Evolutionary conservation across 2,329 filamentous ascomycete species (phyloP), one percentile per base, ranked within the genome.

Genomic region (Colletotrichum cordylinicola): DNA sequence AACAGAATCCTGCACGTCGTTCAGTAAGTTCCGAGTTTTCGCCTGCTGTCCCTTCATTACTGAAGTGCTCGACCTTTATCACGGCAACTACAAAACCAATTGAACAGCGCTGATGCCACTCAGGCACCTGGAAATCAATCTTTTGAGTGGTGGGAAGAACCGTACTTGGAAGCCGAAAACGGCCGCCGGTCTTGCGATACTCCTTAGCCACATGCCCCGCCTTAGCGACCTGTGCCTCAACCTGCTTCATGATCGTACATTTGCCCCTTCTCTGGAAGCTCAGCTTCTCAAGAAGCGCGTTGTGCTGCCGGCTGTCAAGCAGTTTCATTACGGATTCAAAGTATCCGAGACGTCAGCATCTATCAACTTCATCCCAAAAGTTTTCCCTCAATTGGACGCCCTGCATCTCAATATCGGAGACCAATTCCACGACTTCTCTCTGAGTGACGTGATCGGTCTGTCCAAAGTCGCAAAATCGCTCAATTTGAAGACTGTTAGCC

Each of bases 361-460:
- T 16, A 6, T 39, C 37, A 18, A 2, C 37, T 18, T 39, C 37
- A 39, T 18, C 3, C 37, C 4, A 39, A 39, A 18, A 4, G 37
- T 5, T 16, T 39, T 39, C 4, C 37, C 37, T 2, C 1, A 39
- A 18, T 18, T 39, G 37, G 37, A 39, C 16, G 37, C 37, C 16
- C 37, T 39, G 1, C 16, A 39, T 2, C 37, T 39, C 3, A 18
- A 39, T 0, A 3, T 43, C 39, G 39, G 39, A 10, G 0, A 6
- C 39, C 39, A 10, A n/a, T 3, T 2, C 0, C 8, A 10, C 5
- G 2, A 6, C 18, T 1, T n/a, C n/a, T 43, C 39, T 43, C 18
- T 43, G 18, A 2, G 3, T 1, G 39, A 48, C 9, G 0, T 48
- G 18, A 0, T 21, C 9, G 5, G 18, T 0, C 0, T 12, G 18